Percentiles rank a stretch among this genome's conserved stretches.
Conservation (phyloP, 345 rosid species). For the Eucalyptus urophylla region DNA sequence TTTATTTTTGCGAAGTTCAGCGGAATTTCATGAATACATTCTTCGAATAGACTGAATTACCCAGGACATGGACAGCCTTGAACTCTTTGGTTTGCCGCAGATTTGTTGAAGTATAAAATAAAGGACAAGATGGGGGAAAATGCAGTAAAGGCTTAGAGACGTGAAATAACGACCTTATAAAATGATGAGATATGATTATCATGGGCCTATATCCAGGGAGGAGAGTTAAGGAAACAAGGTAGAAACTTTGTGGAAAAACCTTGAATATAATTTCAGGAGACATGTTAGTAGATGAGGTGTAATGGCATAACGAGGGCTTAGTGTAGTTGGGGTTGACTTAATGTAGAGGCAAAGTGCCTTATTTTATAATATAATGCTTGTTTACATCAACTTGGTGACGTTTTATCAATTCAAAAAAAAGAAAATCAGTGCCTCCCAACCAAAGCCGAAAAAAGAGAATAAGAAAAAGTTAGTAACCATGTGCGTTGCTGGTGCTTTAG, state of each 20-base stretch:
- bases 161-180: not conserved
- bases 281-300: not conserved
- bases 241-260: not conserved
- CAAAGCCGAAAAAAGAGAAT: not conserved
- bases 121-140: not conserved
- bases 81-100: not conserved
- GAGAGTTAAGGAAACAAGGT: not conserved
- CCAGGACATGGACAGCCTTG: not conserved
- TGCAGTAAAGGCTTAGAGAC: not conserved
- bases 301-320: not conserved
- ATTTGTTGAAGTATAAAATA: not conserved
- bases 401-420: not conserved
- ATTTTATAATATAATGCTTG: not conserved
- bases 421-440: not conserved
- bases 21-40: not conserved
- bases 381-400: not conserved
- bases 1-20: not conserved
- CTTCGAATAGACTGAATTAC: not conserved
- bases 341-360: not conserved
- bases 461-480: not conserved
- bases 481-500: not conserved
- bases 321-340: not conserved
- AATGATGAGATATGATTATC: not conserved
- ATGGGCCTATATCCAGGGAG: not conserved
- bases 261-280: not conserved